phyloP scores from a whole-genome alignment of 306 rosid genomes.

The Fagus crenata region DNA sequence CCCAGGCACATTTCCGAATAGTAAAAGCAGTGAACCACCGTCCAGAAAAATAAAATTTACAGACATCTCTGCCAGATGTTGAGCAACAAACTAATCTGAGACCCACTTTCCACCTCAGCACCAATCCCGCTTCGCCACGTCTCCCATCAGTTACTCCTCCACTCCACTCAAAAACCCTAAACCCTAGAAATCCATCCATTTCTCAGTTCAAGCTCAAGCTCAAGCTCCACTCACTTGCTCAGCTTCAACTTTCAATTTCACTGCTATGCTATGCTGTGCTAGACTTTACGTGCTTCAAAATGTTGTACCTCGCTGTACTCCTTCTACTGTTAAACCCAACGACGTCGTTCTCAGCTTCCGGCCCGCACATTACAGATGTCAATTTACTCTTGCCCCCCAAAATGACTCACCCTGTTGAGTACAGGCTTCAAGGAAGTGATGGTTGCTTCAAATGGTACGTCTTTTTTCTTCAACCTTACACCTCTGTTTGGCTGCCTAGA shows the following conservation, averaged over 20 bases:
- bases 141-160: neutral
- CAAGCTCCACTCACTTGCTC: neutral
- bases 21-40: neutral
- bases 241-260: neutral
- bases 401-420: constrained; percentile 79
- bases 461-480: neutral
- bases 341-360: constrained; percentile 49
- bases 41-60: neutral
- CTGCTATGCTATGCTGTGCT: neutral
- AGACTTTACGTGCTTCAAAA: constrained; percentile 10
- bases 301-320: constrained; percentile 28
- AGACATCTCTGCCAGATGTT: neutral
- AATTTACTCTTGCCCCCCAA: constrained; percentile 81
- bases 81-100: neutral
- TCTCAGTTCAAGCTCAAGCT: neutral
- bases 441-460: constrained; percentile 91
- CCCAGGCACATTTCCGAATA: too few species aligned
- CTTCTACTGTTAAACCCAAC: constrained; percentile 23
- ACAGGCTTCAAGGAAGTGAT: constrained; percentile 84
- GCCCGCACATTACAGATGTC: constrained; percentile 91
- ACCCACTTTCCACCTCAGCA: neutral
- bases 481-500: neutral
- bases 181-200: constrained; percentile 2
- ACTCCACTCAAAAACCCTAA: constrained; percentile 22
- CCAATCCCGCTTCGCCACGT: constrained; percentile 25